phyloP scores from a whole-genome alignment of 148 eudicot species.

The Diospyros kaki region DNA sequence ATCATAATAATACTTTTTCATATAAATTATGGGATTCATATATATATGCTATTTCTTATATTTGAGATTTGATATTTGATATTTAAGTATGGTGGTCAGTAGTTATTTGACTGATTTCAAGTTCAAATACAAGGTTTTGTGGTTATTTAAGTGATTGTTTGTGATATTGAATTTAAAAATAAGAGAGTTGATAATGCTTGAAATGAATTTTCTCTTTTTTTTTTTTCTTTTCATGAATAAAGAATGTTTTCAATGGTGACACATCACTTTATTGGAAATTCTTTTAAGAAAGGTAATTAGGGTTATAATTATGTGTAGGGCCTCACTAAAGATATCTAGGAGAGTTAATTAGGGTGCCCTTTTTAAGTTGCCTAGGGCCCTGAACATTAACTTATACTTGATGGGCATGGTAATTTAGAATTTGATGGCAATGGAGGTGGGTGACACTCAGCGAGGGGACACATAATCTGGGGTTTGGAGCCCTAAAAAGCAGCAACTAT shows the following conservation, averaged over 20 bases:
- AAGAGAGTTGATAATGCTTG: too few species aligned
- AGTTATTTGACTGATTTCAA: too few species aligned
- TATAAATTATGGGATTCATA: too few species aligned
- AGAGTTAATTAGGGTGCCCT: neutral
- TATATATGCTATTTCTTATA: too few species aligned
- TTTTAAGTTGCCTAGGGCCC: neutral
- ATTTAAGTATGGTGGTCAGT: too few species aligned
- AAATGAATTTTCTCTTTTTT: neutral
- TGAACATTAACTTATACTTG: neutral
- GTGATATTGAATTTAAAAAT: too few species aligned
- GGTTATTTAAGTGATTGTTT: too few species aligned
- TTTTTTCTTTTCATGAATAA: neutral
- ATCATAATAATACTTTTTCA: too few species aligned
- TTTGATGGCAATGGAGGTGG: neutral
- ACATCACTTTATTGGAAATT: slow-evolving; percentile 2
- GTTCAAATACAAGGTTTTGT: too few species aligned
- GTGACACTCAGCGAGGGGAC: neutral
- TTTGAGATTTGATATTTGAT: too few species aligned
- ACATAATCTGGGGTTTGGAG: neutral
- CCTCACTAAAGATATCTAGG: neutral
- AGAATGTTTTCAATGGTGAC: slow-evolving; percentile 1
- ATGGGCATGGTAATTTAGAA: neutral
- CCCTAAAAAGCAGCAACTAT: neutral
- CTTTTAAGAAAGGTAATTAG: slow-evolving; percentile 12
- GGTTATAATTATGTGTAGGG: neutral